phyloP scores from a whole-genome alignment of 306 rosid species.

The Glycyrrhiza uralensis region DNA sequence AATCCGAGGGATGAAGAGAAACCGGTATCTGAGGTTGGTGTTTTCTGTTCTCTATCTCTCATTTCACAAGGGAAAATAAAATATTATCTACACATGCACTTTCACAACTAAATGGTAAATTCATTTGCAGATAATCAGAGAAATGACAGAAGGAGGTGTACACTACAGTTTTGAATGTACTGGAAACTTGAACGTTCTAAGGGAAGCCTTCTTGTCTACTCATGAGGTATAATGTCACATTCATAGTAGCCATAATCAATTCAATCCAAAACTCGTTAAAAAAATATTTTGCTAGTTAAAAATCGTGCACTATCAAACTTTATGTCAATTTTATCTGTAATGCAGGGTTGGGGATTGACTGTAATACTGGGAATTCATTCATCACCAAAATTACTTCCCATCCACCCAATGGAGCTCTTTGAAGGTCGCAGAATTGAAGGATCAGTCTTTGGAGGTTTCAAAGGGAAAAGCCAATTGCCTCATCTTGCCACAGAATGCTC shows the following conservation, averaged over 20 bases:
- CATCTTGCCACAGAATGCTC: slow-evolving; percentile 62
- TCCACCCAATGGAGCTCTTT: slow-evolving; percentile 90
- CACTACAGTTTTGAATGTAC: slow-evolving; percentile 71
- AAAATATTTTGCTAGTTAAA: background rate
- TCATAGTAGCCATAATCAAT: background rate
- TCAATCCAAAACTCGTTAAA: background rate
- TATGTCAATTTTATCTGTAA: background rate
- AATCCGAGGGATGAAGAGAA: slow-evolving; percentile 58
- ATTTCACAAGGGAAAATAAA: background rate
- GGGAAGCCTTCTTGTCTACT: slow-evolving; percentile 59
- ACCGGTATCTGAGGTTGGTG: slow-evolving; percentile 58
- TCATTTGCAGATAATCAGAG: slow-evolving; percentile 49
- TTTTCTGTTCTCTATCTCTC: background rate
- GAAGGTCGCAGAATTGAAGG: slow-evolving; percentile 51
- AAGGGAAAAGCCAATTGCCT: slow-evolving; percentile 73
- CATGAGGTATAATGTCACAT: slow-evolving; percentile 44
- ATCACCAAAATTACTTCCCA: slow-evolving; percentile 57
- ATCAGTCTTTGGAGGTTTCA: slow-evolving; percentile 78
- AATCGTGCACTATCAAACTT: background rate
- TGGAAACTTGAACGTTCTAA: slow-evolving; percentile 51
- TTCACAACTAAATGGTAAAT: background rate
- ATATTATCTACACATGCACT: background rate
- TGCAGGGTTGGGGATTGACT: slow-evolving; percentile 80
- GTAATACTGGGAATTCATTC: slow-evolving; percentile 69
- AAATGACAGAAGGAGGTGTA: slow-evolving; percentile 59